Conservation (phyloP, 2,329 filamentous ascomycete species). For the Calonectria montana region DNA sequence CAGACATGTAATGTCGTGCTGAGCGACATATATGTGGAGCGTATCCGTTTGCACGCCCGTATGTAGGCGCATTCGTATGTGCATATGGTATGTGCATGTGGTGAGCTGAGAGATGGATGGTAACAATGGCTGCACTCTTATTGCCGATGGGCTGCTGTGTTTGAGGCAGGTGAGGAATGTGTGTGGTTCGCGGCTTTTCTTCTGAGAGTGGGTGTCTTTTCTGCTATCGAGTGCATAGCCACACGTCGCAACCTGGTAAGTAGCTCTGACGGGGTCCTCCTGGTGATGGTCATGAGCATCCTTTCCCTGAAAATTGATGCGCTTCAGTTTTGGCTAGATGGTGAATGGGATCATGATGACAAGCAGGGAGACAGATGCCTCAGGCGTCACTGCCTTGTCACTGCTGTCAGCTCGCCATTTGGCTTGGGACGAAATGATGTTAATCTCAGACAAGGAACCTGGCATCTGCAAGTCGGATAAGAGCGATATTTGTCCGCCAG, state of each 20-base stretch:
- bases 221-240: background rate
- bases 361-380: background rate
- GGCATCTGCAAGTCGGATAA: conserved; percentile 4
- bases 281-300: background rate
- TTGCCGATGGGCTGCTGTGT: background rate
- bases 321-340: conserved; percentile 8
- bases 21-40: conserved; percentile 18
- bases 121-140: background rate
- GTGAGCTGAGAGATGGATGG: conserved; percentile 9
- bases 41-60: background rate
- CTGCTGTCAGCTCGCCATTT: background rate
- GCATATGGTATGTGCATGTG: background rate
- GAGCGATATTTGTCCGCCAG: background rate
- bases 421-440: conserved; percentile 6
- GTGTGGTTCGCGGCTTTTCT: background rate
- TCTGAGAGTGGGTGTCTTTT: background rate
- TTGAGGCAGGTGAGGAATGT: background rate
- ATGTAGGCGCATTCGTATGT: background rate
- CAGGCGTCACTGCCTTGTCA: background rate
- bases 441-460: conserved; percentile 8
- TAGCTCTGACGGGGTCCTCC: background rate
- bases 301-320: background rate
- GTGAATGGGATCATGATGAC: background rate
- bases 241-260: background rate
- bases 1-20: background rate